These are phyloP conservation scores for Ophiostoma tasmaniense DNA, from an alignment of 2,329 filamentous ascomycete genomes.

Conservation along the genomic window DNA sequence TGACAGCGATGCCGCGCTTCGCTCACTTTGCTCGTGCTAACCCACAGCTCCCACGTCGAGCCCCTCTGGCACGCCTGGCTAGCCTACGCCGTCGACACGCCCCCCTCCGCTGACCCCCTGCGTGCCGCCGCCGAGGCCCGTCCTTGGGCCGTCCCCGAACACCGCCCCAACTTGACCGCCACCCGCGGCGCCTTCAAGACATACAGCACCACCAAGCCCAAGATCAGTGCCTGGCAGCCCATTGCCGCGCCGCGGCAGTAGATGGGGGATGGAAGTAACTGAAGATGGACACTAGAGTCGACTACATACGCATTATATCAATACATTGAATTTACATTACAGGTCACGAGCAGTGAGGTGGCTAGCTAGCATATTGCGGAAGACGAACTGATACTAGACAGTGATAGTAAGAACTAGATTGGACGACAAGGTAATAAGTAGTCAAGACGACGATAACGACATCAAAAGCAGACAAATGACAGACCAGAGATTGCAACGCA, in stretches of 20 bases:
- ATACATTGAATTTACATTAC: neutral
- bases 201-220: conserved; percentile 65
- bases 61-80: conserved; percentile 99
- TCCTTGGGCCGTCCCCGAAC: conserved; percentile 64
- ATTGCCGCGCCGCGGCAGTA: conserved; percentile 26
- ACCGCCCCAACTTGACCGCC: conserved; percentile 67
- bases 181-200: conserved; percentile 78
- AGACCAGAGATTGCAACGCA: neutral
- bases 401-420: no score
- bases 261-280: neutral
- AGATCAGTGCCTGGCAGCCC: conserved; percentile 31
- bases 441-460: neutral
- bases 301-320: neutral
- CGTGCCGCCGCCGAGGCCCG: conserved; percentile 46
- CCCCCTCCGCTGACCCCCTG: conserved; percentile 68
- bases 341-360: neutral
- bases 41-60: conserved; percentile 66
- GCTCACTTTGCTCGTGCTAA: no score
- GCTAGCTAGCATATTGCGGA: no score
- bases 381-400: no score
- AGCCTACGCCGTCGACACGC: conserved; percentile 82
- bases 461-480: neutral
- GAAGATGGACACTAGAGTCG: neutral
- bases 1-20: no score
- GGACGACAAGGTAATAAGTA: no score